Evolutionary conservation across 2,329 filamentous ascomycete species (phyloP).

Genomic region (Samsoniella hepiali): DNA sequence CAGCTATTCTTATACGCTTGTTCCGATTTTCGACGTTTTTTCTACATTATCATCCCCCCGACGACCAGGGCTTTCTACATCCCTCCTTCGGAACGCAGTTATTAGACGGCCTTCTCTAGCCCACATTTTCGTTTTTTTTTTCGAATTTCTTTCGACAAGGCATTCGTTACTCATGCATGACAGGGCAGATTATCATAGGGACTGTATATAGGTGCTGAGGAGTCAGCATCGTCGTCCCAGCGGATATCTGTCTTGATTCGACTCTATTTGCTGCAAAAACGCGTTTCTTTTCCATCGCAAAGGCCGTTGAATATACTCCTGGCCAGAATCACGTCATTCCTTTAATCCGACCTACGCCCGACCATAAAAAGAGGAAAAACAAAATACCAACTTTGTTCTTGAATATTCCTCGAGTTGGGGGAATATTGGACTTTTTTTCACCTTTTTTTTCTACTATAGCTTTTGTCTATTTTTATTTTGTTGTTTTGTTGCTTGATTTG

Average conservation of each 20-base stretch:
- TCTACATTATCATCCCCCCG: not conserved
- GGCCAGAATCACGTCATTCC: not conserved
- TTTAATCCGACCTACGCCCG: not conserved
- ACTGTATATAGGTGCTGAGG: not conserved
- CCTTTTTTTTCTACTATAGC: not conserved
- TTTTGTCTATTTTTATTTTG: not conserved
- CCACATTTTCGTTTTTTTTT: not conserved
- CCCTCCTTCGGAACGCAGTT: not conserved
- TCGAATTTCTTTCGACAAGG: not conserved
- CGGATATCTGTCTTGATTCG: not conserved
- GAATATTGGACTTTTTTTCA: not conserved
- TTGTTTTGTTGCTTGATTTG: not conserved
- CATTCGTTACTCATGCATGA: not conserved
- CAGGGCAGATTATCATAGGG: not conserved
- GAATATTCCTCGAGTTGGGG: not conserved
- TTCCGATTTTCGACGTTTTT: not conserved
- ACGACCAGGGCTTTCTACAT: not conserved
- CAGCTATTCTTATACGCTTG: not conserved
- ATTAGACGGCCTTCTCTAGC: not conserved
- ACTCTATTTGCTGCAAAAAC: not conserved
- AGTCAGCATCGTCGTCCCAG: not conserved
- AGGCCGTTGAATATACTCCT: slow-evolving; percentile 5
- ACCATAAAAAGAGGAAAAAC: not conserved
- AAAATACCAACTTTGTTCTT: slow-evolving; percentile 2
- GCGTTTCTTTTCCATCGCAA: not conserved